phyloP scores from a whole-genome alignment of 2,329 filamentous ascomycete species.

The Microsporum ferrugineum region DNA sequence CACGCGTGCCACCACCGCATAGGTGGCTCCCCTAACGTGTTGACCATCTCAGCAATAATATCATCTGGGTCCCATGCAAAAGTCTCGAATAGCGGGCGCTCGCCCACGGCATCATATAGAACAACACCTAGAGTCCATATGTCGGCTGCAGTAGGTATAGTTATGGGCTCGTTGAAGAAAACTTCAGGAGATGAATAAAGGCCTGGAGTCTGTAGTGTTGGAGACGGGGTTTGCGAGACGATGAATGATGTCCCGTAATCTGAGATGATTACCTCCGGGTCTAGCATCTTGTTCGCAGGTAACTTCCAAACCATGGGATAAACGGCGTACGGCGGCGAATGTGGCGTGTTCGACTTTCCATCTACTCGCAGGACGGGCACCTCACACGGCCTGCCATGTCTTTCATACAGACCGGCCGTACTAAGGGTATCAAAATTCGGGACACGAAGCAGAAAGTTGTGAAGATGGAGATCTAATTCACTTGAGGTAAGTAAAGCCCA shows the following conservation, averaged over 20 bases:
- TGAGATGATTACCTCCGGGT: conserved; percentile 18
- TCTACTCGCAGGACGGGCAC: conserved; percentile 15
- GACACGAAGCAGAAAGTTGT: conserved; percentile 16
- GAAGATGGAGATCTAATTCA: conserved; percentile 12
- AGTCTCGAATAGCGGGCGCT: conserved; percentile 18
- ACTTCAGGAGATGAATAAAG: conserved; percentile 17
- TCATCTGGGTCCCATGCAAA: conserved; percentile 17
- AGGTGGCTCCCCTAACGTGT: conserved; percentile 14
- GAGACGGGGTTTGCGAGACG: conserved; percentile 14
- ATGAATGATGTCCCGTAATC: conserved; percentile 19
- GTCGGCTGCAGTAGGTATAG: conserved; percentile 14
- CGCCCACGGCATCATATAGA: conserved; percentile 17
- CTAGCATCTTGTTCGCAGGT: conserved; percentile 15
- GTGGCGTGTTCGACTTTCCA: conserved; percentile 15
- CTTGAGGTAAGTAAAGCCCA: conserved; percentile 7
- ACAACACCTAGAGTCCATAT: conserved; percentile 17
- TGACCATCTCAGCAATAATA: conserved; percentile 18
- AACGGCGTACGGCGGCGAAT: conserved; percentile 15
- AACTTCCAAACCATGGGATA: conserved; percentile 16
- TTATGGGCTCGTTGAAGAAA: conserved; percentile 13
- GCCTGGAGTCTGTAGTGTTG: conserved; percentile 16
- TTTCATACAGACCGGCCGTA: conserved; percentile 15
- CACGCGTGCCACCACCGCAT: conserved; percentile 16
- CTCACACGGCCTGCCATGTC: conserved; percentile 15
- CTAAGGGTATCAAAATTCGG: conserved; percentile 14